Base-by-base conservation (phyloP, 2,329 filamentous ascomycete species). In the Tolypocladium album region DNA sequence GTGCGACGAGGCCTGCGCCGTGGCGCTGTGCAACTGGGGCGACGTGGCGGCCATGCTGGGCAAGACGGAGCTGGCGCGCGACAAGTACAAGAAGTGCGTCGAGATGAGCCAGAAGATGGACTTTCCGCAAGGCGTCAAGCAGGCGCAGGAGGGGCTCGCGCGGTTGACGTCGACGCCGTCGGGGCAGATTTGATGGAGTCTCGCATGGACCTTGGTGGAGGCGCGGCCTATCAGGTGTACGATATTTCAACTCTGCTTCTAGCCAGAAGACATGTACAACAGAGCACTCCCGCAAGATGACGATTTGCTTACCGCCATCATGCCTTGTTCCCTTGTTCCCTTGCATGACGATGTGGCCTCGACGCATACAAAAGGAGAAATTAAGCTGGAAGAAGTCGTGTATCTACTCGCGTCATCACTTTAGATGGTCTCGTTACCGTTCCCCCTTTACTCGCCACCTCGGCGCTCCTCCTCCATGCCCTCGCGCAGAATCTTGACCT, bases 21-120 rank as follows among this genome's bases (percentile, higher is more conserved):
- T 88, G 7, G 89, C 92, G 9, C 85, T 89, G n/a, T 89, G 90
- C 72, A 96, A 95, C 70, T 82, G 96, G 58, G 93, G 87, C 31
- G 89, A 95, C 67, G 87, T 97, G 65, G 88, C 89, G 0, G 85
- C 89, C 64, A 87, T 94, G 82, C 75, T 86, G 61, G 87, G 88
- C 1, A 82, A 89, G 66, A 68, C 79, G 1, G 76, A 77, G 4
- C 81, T 88, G 64, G 92, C 93, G 1, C 80, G 81, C 67, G 80
- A 79, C 66, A 83, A 82, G 68, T 96, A 89, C 69, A 75, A 80
- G 59, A 83, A 95, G 70, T 88, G 89, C 12, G 80, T 84, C 59
- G 79, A 79, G 24, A 71, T 93, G 71, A 82, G 83, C 62, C 77
- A 75, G 65, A 78, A 76, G 64, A 70, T 86, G 53, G 78, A 75